Evolutionary conservation across 305 asterid genomes (phyloP).

Genomic region (Fraxinus floribunda): DNA sequence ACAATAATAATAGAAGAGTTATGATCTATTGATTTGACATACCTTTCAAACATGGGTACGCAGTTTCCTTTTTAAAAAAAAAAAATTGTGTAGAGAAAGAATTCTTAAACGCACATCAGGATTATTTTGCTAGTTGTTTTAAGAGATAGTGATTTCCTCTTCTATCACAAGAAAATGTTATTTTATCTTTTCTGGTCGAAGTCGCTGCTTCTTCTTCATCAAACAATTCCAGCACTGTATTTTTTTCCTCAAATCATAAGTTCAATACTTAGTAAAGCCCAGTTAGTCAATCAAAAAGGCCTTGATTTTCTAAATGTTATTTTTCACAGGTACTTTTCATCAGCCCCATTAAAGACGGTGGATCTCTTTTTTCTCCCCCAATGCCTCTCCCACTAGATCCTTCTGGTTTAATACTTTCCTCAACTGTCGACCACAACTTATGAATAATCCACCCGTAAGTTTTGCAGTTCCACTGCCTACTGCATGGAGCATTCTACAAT

Average conservation of each 20-base stretch:
- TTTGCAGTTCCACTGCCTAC: background rate
- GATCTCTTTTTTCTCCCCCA: background rate
- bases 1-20: background rate
- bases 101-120: background rate
- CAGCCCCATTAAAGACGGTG: background rate
- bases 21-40: constrained; percentile 1
- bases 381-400: background rate
- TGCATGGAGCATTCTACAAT: background rate
- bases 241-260: background rate
- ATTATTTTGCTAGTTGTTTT: background rate
- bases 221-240: background rate
- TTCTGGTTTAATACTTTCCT: background rate
- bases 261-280: background rate
- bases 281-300: background rate
- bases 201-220: background rate
- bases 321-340: background rate
- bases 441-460: background rate
- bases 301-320: background rate
- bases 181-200: background rate
- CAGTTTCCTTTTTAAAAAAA: background rate
- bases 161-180: background rate
- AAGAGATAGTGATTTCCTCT: background rate
- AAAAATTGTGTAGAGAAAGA: background rate
- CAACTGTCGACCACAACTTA: background rate
- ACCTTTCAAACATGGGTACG: background rate